These are phyloP conservation scores for Pseudogymnoascus sp. DNA, from an alignment of 2,329 filamentous ascomycete species.

Conservation along the genomic window DNA sequence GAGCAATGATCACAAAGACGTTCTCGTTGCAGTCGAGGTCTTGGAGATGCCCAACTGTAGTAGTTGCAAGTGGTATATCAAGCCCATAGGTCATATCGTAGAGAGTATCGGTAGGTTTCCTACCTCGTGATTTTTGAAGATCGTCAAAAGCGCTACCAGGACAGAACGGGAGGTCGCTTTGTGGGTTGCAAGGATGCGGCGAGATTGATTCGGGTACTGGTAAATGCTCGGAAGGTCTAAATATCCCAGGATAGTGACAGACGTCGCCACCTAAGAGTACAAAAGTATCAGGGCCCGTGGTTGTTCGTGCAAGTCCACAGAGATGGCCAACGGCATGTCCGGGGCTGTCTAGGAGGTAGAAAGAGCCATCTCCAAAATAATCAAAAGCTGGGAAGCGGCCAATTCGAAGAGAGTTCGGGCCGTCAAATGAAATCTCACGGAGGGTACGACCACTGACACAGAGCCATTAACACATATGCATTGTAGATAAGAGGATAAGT, in stretches of 20 bases:
- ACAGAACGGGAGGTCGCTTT: conserved; percentile 13
- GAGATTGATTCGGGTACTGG: conserved; percentile 29
- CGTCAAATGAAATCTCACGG: conserved; percentile 19
- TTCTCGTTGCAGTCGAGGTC: conserved; percentile 35
- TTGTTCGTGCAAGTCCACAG: conserved; percentile 34
- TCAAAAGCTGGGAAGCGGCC: conserved; percentile 32
- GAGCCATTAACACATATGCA: not conserved
- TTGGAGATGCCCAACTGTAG: conserved; percentile 33
- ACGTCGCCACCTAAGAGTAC: conserved; percentile 36
- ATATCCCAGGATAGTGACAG: conserved; percentile 32
- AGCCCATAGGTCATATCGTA: conserved; percentile 22
- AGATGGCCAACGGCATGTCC: conserved; percentile 36
- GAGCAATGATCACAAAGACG: conserved; percentile 35
- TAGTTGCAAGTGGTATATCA: conserved; percentile 15
- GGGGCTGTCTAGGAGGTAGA: conserved; percentile 35
- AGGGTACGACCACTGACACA: conserved; percentile 20
- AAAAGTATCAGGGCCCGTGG: conserved; percentile 28
- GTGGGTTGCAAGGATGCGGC: conserved; percentile 29
- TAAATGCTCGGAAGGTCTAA: conserved; percentile 30
- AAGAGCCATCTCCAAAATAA: conserved; percentile 35
- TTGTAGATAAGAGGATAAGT: not conserved
- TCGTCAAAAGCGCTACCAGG: conserved; percentile 19
- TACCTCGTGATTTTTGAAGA: conserved; percentile 18
- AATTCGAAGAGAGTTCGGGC: conserved; percentile 25
- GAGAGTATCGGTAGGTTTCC: conserved; percentile 18